Conservation (phyloP, 208 protist species). For the Phytomonas sp. region DNA sequence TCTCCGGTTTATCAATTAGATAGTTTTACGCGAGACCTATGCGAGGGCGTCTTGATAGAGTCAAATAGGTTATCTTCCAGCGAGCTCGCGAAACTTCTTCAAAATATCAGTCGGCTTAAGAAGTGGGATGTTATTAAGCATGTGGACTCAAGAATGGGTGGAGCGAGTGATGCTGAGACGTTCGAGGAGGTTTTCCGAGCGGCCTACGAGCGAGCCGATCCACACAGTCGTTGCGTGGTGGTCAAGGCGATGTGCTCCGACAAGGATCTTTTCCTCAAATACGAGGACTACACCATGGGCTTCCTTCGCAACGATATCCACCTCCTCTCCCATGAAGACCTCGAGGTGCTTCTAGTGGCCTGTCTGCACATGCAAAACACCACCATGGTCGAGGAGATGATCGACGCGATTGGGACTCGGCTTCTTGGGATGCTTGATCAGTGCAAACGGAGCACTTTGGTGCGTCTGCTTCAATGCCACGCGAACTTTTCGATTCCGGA, state of each 20-base stretch:
- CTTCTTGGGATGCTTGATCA: constrained; percentile 45
- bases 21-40: constrained; percentile 13
- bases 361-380: constrained; percentile 28
- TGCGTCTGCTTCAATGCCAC: constrained; percentile 79
- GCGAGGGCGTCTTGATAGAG: constrained; percentile 20
- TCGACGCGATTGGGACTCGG: constrained; percentile 73
- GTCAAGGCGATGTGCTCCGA: constrained; percentile 57
- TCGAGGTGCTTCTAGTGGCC: constrained; percentile 65
- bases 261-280: constrained; percentile 24
- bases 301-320: constrained; percentile 32
- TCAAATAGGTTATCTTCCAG: constrained; percentile 32
- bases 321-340: constrained; percentile 60
- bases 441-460: constrained; percentile 63
- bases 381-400: constrained; percentile 37
- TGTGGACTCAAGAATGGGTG: background rate
- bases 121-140: constrained; percentile 17
- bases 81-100: constrained; percentile 56
- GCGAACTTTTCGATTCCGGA: constrained; percentile 41
- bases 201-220: constrained; percentile 43
- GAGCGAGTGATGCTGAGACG: background rate
- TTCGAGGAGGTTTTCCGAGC: constrained; percentile 14
- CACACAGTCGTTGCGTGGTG: constrained; percentile 73
- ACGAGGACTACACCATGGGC: constrained; percentile 39
- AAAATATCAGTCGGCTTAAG: constrained; percentile 39
- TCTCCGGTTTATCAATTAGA: background rate